Evolutionary conservation across 306 rosid genomes (phyloP), one percentile per base, ranked within the genome.

Genomic region (Casuarina cunninghamiana): DNA sequence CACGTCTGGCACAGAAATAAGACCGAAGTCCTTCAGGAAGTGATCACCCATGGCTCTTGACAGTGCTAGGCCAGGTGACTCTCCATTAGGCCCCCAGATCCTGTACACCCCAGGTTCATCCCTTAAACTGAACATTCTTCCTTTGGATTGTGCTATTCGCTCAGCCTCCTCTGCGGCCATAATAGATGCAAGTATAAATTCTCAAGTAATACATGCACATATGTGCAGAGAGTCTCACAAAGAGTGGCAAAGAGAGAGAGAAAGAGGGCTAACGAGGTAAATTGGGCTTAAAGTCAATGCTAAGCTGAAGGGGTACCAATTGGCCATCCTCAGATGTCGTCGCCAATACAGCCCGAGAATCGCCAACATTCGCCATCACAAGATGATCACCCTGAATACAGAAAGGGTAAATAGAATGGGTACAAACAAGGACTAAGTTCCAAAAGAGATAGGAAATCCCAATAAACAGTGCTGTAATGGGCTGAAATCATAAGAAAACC

Each of bases 41-140:
- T 87, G 80, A 49, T 92, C 97, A 46, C 97, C 97, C 69, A 90
- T 83, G 45, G 97, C 91, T 75, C 97, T 87, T 15, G 95, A 92
- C 49, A 92, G 60, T 69, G 97, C 93, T 45, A 92, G 80, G 21
- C 97, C 97, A 26, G 93, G 87, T 2, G 89, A 42, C 67, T 84
- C 81, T 17, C 89, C 87, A 48, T 85, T 83, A 46, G 93, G 95
- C 88, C 80, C 79, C 97, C 97, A 92, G 11, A 86, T 87, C 78
- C 97, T 87, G 72, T 85, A 87, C 68, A 90, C 91, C 38, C 89
- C 93, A 60, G 95, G 93, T 73, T 92, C 97, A 77, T 92, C 97
- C 9, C 78, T 54, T 74, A 90, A 69, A 74, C 93, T 85, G 61
- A 84, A 87, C 10, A 90, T 95, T 43, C 49, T 48, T 19, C 97